Base-by-base conservation (phyloP, 306 rosid species). In the Crotalaria pallida region DNA sequence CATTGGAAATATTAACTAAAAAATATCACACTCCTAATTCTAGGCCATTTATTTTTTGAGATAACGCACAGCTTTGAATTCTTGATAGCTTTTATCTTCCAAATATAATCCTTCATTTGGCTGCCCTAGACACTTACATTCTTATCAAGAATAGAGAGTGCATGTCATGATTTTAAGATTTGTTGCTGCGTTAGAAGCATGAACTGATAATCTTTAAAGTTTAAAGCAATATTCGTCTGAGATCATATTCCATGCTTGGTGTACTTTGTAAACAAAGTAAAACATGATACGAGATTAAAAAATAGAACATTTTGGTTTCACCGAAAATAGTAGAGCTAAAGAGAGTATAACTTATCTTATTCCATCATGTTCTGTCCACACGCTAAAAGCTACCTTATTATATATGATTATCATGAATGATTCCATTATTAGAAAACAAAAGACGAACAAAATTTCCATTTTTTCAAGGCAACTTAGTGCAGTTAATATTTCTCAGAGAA, bases 401-500 rank as follows among this genome's bases (percentile, higher is more conserved):
- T 57, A 45, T 44, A 70, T 21, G 24, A n/a, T n/a, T n/a, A 10
- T 47, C 15, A 43, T 52, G 23, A 41, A 52, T 59, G 7, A 16
- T 55, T 63, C 18, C 21, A 60, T 73, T 13, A 43, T 24, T 38
- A 48, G 40, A 24, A 67, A 10, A 18, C 16, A 50, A 78, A 21
- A 51, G 45, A 9, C 63, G 71, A 53, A 23, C 58, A 69, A 4
- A 13, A 29, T 50, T 33, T 45, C 22, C 22, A 58, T 36, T 7
- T n/a, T 13, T 38, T 2, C 3, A 19, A 61, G 22, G 23, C 49
- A 70, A 49, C 18, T 10, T 52, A 24, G 36, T 52, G 27, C 13
- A 22, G 24, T 26, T 48, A 50, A 60, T 3, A 15, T 68, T 79
- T 55, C 77, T 74, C n/a, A 65, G 51, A 58, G 29, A 40, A 40